Base-by-base conservation (phyloP, 169 alveolate species). In the Babesia ovis region DNA sequence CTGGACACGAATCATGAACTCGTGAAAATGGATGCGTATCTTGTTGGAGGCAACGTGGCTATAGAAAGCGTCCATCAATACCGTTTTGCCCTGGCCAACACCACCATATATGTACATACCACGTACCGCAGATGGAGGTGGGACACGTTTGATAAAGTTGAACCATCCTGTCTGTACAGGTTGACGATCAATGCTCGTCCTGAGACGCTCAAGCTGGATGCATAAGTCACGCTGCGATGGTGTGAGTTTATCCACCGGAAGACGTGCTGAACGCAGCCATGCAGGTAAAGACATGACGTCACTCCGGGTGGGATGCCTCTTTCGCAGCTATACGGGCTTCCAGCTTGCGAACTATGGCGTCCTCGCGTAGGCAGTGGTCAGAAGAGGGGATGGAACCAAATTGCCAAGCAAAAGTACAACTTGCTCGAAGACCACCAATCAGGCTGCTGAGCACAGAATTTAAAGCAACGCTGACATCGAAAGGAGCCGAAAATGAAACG, bases 1-100 rank as follows among this genome's bases (percentile, higher is more conserved):
- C 56, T 88, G 93, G 8, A 88, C 55, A 31, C 81, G 68, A 48
- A 81, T 86, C 88, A 88, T 88, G 84, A 88, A 88, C 35, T 88
- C 87, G 51, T 88, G 93, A 51, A 84, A 88, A 54, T 88, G 93
- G 39, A 88, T 73, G 32, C 87, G 83, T 59, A 72, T 58, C 56
- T 88, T 88, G 6, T 71, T 32, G 18, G 70, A 41, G 39, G 62
- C 46, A 20, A 84, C 59, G 31, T 80, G 64, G 29, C 83, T 82
- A 56, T 84, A 88, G 64, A 88, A 62, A 34, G 64, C 46, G 68
- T 88, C 90, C 88, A 88, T 80, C 54, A 88, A 66, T 81, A 80
- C 69, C n/a, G 93, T 88, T 56, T 88, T 88, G n/a, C 93, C 93
- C 68, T 85, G 85, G 31, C 93, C 93, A 31, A 88, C 93, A 34